Conservation (phyloP, 1,284 basidiomycete genomes). For the Apiotrichum porosum region DNA sequence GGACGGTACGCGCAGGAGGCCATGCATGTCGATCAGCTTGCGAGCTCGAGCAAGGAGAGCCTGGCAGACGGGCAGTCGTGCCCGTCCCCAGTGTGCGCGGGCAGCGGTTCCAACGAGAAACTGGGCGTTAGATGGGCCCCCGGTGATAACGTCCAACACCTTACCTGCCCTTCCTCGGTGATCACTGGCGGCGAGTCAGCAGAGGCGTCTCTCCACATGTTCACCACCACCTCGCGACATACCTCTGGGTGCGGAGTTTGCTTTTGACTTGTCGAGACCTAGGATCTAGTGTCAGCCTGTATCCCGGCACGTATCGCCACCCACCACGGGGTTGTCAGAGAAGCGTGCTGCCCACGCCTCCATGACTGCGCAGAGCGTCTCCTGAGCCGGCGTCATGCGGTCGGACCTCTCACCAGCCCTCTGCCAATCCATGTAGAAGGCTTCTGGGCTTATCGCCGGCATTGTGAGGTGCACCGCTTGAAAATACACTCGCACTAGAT, state of each 20-base stretch:
- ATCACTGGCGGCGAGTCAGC: slow-evolving; percentile 23
- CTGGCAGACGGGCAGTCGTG: slow-evolving; percentile 24
- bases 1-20: slow-evolving; percentile 24
- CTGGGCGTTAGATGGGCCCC: neutral
- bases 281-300: slow-evolving; percentile 16
- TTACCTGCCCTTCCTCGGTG: slow-evolving; percentile 19
- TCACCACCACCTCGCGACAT: too few relatives aligned
- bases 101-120: slow-evolving; percentile 7
- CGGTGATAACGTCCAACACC: slow-evolving; percentile 7
- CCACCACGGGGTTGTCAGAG: slow-evolving; percentile 10
- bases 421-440: slow-evolving; percentile 36
- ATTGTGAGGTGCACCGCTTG: slow-evolving; percentile 32
- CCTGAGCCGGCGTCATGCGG: slow-evolving; percentile 30
- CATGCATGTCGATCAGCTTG: slow-evolving; percentile 29
- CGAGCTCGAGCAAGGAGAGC: slow-evolving; percentile 30
- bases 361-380: slow-evolving; percentile 35
- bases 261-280: slow-evolving; percentile 15
- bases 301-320: too few relatives aligned
- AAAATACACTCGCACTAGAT: slow-evolving; percentile 34
- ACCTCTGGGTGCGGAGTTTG: too few relatives aligned
- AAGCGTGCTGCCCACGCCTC: slow-evolving; percentile 42
- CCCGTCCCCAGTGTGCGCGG: slow-evolving; percentile 31
- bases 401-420: slow-evolving; percentile 33
- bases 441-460: slow-evolving; percentile 35
- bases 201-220: too few relatives aligned